Evolutionary conservation across 192 early-diverging fungal species (phyloP).

Genomic region (Jimgerdemannia lactiflua): DNA sequence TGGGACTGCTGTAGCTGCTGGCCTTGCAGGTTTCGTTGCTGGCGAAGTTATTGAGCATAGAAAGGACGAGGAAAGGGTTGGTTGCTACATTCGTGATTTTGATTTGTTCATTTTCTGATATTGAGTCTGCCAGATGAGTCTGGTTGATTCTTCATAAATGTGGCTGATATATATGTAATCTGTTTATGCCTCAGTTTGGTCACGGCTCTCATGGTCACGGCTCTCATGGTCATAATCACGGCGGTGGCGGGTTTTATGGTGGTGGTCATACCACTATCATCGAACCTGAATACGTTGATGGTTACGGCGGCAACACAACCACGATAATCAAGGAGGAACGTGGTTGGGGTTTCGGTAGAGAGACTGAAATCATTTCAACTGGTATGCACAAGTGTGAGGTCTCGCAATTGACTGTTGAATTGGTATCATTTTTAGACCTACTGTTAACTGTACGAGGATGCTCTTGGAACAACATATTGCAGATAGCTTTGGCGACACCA

Average conservation of each 20-base stretch:
- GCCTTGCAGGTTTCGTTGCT: slow-evolving; percentile 26
- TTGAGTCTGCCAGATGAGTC: no score
- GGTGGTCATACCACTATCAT: not conserved
- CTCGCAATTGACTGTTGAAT: no score
- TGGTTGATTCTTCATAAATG: no score
- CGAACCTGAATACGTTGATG: not conserved
- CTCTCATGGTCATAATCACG: no score
- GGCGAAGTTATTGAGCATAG: slow-evolving; percentile 30
- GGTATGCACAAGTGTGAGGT: not conserved
- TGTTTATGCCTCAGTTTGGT: no score
- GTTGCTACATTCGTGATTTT: not conserved
- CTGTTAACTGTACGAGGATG: no score
- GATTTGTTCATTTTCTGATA: not conserved
- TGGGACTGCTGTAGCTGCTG: slow-evolving; percentile 19
- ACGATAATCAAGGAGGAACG: not conserved
- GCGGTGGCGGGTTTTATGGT: not conserved
- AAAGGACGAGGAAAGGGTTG: slow-evolving; percentile 16
- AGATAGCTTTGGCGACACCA: not conserved
- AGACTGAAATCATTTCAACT: not conserved
- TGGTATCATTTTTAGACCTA: no score
- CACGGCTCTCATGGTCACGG: no score
- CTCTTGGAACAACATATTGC: not conserved
- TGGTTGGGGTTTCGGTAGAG: not conserved
- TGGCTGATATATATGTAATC: no score
- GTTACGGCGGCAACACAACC: not conserved